Evolutionary conservation across 352 stramenopile genomes (phyloP).

Genomic region (Globisporangium orthogonon): DNA sequence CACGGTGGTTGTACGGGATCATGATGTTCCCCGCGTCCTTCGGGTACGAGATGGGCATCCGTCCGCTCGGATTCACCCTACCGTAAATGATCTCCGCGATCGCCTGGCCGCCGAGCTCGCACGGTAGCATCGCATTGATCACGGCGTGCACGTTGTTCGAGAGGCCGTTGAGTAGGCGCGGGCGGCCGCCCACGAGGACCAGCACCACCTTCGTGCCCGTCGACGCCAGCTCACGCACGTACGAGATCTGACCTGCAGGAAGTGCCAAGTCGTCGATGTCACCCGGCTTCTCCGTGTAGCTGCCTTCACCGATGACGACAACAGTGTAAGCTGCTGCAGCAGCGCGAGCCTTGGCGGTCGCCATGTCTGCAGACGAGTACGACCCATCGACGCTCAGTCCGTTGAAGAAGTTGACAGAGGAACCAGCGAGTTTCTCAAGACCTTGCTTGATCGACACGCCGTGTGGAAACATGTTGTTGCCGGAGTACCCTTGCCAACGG

Average conservation of each 20-base stretch:
- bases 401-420: slow-evolving; percentile 34
- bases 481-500: slow-evolving; percentile 79
- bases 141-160: slow-evolving; percentile 56
- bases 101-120: slow-evolving; percentile 69
- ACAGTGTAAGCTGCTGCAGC: slow-evolving; percentile 54
- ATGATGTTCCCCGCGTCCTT: slow-evolving; percentile 48
- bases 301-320: slow-evolving; percentile 63
- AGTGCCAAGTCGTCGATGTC: slow-evolving; percentile 77
- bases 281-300: slow-evolving; percentile 81
- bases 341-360: slow-evolving; percentile 42
- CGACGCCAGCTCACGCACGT: slow-evolving; percentile 52
- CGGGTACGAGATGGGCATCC: slow-evolving; percentile 78
- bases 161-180: slow-evolving; percentile 63
- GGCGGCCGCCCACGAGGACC: slow-evolving; percentile 70
- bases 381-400: slow-evolving; percentile 45
- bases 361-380: slow-evolving; percentile 35
- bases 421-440: slow-evolving; percentile 35
- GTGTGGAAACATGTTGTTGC: slow-evolving; percentile 52
- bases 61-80: slow-evolving; percentile 66
- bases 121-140: slow-evolving; percentile 70
- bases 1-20: slow-evolving; percentile 73
- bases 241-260: slow-evolving; percentile 56
- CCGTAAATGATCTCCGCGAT: slow-evolving; percentile 81
- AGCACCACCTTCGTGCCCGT: slow-evolving; percentile 77
- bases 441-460: slow-evolving; percentile 52